Evolutionary conservation across 2,329 filamentous ascomycete genomes (phyloP), one percentile per base, ranked within the genome.

Genomic region (Pseudogymnoascus sp.): DNA sequence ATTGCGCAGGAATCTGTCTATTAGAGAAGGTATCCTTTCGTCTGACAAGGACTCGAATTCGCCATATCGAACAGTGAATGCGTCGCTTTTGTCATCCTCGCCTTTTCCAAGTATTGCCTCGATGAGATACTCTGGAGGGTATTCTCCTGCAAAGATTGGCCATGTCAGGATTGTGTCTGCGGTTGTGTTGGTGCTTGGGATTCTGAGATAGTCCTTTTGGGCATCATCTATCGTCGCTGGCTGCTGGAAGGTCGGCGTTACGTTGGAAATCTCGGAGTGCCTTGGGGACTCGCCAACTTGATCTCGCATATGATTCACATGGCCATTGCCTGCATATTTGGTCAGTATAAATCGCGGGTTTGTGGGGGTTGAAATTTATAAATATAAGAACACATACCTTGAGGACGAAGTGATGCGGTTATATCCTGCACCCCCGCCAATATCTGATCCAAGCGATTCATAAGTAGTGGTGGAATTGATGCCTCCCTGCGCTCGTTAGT

Each of bases 1-100:
- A 58, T 68, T 67, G 23, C 68, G 65, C 3, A 75, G 65, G 58
- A 75, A 75, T 11, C 64, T 61, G 16, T 74, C 68, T 11, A 75
- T 66, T 12, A 74, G 63, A 5, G 59, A 14, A 3, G 66, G 68
- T 2, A 74, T 70, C n/a, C 68, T 66, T 21, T 72, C 70, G 26
- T 73, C 72, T 8, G 38, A 45, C 35, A 60, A 31, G 2, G 61
- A 37, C 49, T 60, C 49, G n/a, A 29, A 60, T 37, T 59, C 52
- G 33, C 26, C 41, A 29, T 38, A 29, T 38, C 61, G 29, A 16
- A 16, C 35, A 16, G 10, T 19, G 16, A 59, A 35, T 52, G 41
- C 45, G n/a, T 21, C 29, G n/a, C 45, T 16, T 8, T 29, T 31
- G 38, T 26, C 39, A 37, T 49, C 52, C 37, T 49, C 31, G 16